Evolutionary conservation across 192 early-diverging fungal species (phyloP), one percentile per base, ranked within the genome.

Genomic region (Blastocladiella britannica): DNA sequence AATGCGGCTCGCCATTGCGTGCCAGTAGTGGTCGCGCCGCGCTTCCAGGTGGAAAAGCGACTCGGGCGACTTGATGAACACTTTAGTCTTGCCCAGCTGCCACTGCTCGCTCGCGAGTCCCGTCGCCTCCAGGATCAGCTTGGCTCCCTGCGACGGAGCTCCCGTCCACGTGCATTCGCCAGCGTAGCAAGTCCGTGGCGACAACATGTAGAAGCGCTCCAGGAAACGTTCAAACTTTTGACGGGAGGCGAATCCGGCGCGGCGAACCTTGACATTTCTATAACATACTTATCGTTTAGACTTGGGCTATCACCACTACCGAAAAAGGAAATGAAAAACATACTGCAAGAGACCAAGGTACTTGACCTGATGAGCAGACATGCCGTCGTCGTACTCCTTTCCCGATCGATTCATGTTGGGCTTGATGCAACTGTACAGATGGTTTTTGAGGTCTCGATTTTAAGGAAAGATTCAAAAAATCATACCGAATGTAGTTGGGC

Each of bases 221-320:
- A 79, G 65, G 64, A 88, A 87, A 59, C 93, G 93, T 54, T 91
- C 88, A 67, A 90, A 95, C 4, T 86, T 88, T 71, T 91, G 85
- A 27, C 88, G 76, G 67, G 93, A 97, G 53, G 90, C 94, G 70
- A 93, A 98, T 27, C 94, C 94, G 0, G 94, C 93, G n/a, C 94
- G 81, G 26, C 91, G 74, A 28, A 98, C 89, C 60, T 89, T 84
- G 67, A 98, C 95, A 70, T 96, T 98, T 62, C n/a, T n/a, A n/a
- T n/a, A n/a, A n/a, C n/a, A n/a, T n/a, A n/a, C n/a, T n/a, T n/a
- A n/a, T n/a, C n/a, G n/a, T n/a, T n/a, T n/a, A n/a, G n/a, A n/a
- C n/a, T n/a, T n/a, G n/a, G n/a, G n/a, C n/a, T n/a, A n/a, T n/a
- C n/a, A n/a, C n/a, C n/a, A n/a, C n/a, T n/a, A n/a, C n/a, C n/a